A percentile compares a stretch with the other conserved stretches of the same genome.
Conservation (phyloP, 345 rosid species). For the Brassica carinata region DNA sequence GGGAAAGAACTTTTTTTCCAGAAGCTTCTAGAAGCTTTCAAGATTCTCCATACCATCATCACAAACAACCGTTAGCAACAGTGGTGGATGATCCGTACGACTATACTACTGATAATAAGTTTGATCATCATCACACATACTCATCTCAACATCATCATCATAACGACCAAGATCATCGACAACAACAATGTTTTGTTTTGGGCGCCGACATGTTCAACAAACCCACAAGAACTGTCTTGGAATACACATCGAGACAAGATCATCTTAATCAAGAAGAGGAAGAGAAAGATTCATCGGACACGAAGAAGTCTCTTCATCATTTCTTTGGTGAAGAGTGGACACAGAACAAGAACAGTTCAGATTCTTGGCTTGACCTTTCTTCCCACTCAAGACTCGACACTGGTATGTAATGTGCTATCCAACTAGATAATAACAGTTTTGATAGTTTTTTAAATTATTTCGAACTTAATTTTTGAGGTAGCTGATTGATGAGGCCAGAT, state of each 20-base stretch:
- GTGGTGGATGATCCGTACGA: conserved; percentile 37
- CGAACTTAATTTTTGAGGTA: conserved; percentile 18
- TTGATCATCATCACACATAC: conserved; percentile 34
- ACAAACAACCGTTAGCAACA: conserved; percentile 38
- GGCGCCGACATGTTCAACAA: conserved; percentile 68
- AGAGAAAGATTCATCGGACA: conserved; percentile 45
- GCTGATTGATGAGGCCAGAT: conserved; percentile 2
- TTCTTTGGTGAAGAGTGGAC: conserved; percentile 67
- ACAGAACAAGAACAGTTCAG: conserved; percentile 47
- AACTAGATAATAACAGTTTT: conserved; percentile 1
- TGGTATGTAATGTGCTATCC: conserved; percentile 30
- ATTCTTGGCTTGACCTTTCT: conserved; percentile 51
- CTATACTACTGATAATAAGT: conserved; percentile 35
- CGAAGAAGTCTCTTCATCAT: conserved; percentile 71
- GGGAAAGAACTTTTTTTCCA: conserved; percentile 69
- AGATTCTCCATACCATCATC: conserved; percentile 45
- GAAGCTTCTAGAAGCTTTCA: conserved; percentile 58
- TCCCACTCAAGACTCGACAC: conserved; percentile 48
- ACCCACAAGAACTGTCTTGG: conserved; percentile 47
- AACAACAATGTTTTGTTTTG: conserved; percentile 58
- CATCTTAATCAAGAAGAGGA: conserved; percentile 43
- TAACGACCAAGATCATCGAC: conserved; percentile 11
- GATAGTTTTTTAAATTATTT: neutral
- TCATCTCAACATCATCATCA: conserved; percentile 38
- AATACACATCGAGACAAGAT: conserved; percentile 32